phyloP scores from a whole-genome alignment of 1,284 basidiomycete genomes.

The Puccinia sorghi region DNA sequence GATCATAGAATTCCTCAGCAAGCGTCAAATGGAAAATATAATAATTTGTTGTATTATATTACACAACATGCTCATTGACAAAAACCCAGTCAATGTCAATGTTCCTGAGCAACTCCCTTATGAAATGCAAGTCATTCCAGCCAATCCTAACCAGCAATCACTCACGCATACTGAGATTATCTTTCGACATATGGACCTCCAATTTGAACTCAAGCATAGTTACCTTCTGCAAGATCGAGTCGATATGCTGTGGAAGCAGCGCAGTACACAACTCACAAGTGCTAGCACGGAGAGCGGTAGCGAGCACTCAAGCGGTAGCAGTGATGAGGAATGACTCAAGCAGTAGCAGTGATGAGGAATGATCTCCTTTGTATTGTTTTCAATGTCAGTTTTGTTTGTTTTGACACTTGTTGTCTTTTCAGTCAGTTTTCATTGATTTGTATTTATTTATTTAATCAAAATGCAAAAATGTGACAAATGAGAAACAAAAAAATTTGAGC shows the following conservation, averaged over 20 bases:
- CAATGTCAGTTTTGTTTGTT: too few relatives aligned
- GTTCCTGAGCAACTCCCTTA: background rate
- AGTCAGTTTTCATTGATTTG: too few relatives aligned
- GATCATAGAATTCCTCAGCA: background rate
- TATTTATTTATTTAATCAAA: too few relatives aligned
- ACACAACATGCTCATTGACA: constrained; percentile 5
- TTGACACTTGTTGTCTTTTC: too few relatives aligned
- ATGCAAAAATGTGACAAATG: too few relatives aligned
- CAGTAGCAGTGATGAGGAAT: too few relatives aligned
- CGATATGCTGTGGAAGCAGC: background rate
- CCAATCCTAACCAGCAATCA: background rate
- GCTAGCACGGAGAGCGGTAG: too few relatives aligned
- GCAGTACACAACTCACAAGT: background rate
- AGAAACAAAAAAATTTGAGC: too few relatives aligned
- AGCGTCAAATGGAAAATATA: background rate
- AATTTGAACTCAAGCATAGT: background rate
- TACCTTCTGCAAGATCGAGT: background rate
- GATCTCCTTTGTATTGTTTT: too few relatives aligned
- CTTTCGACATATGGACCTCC: background rate
- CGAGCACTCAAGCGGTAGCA: background rate
- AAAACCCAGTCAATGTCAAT: background rate
- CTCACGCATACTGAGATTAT: background rate
- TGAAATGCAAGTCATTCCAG: background rate
- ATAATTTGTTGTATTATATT: constrained; percentile 5
- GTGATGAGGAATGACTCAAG: too few relatives aligned